Conservation (phyloP, 176 grass and related monocot species). For the Bonia amplexicaulis region DNA sequence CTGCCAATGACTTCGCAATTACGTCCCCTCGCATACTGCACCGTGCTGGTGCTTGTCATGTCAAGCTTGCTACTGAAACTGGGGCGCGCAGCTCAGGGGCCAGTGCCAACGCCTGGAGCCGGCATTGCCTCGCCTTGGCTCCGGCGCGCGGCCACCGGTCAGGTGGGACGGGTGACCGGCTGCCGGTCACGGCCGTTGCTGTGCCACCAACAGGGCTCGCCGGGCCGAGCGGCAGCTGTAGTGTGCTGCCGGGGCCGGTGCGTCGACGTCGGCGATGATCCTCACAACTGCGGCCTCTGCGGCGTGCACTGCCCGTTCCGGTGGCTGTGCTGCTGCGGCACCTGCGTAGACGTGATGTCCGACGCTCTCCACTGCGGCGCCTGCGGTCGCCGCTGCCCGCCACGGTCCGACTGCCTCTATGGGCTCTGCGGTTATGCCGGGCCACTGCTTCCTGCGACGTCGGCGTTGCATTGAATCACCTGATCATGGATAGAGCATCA, state of each 20-base stretch:
- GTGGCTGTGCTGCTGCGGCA: not conserved
- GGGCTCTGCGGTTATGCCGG: not conserved
- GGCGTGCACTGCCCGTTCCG: constrained; percentile 9
- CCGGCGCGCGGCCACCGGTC: not conserved
- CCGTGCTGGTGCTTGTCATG: not conserved
- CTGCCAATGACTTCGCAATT: not conserved
- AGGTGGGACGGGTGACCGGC: not conserved
- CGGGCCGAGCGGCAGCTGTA: not conserved
- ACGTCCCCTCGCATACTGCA: not conserved
- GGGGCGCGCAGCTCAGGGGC: not conserved
- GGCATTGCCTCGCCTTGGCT: not conserved
- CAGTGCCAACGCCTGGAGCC: not conserved
- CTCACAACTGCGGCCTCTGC: constrained; percentile 11
- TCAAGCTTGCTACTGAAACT: not conserved
- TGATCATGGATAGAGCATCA: not conserved
- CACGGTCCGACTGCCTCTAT: not conserved
- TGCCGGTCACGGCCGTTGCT: not conserved
- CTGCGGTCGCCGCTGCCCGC: not conserved
- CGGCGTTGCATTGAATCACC: not conserved
- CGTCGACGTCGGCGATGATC: not conserved
- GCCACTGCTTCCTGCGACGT: not conserved
- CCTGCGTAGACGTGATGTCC: not conserved
- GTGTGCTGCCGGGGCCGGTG: not conserved
- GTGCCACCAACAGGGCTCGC: not conserved
- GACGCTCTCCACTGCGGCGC: not conserved